Base-by-base conservation (phyloP, 768 basidiomycete genomes). In the Lentinula guzmanii region DNA sequence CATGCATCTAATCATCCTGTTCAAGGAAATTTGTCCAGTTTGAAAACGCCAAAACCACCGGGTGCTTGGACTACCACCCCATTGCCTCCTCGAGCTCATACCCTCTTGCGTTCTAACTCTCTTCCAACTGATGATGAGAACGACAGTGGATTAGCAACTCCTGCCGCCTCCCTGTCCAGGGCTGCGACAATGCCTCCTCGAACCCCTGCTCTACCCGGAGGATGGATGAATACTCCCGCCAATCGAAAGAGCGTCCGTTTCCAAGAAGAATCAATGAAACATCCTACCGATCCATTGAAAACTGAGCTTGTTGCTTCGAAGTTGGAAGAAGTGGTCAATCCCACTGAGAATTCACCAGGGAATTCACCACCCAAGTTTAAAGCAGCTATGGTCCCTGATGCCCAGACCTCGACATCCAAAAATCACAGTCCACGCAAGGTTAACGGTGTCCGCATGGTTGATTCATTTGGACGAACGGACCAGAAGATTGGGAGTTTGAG, bases 121-220 rank as follows among this genome's bases (percentile, higher is more conserved):
- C 70, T 68, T 48, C 42, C 58, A 9, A 64, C 57, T 6, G 64
- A 67, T 34, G 65, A 71, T 57, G 70, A 67, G 52, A 65, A 64
- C 31, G 69, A 72, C n/a, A 69, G 66, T 55, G 77, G 74, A 10
- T 71, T 81, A 46, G 72, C 72, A 0, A 86, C 86, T 0, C 85
- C 86, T 1, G 71, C 70, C 18, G 62, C 76, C 18, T 79, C 85
- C n/a, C 67, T 85, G 41, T 82, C 83, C 9, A 78, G 80, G 65
- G 78, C 77, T 33, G 74, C 70, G 9, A 72, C 79, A 5, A 70
- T 83, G 10, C 77, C 83, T 24, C 62, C 74, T 16, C 81, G 81
- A 61, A 90, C 87, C 0, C 88, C 89, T 45, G 83, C 78, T n/a
- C 82, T 81, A 2, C 88, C 89, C 18, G 89, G 89, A 42, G 87